These are phyloP conservation scores for Thalassiosira exigua DNA, from an alignment of 352 stramenopile genomes.

Conservation along the genomic window DNA sequence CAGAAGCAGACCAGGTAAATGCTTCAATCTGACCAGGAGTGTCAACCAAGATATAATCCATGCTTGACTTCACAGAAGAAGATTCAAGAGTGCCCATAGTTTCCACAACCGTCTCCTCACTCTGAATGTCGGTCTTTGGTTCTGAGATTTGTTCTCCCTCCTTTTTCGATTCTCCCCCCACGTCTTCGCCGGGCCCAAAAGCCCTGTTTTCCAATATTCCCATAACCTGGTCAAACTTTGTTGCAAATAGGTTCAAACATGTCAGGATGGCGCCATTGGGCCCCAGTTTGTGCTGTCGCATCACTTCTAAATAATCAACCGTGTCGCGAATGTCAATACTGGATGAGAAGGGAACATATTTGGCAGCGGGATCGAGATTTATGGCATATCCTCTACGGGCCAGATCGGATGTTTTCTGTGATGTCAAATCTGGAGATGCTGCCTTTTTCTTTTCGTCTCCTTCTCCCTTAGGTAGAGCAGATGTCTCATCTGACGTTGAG, in stretches of 20 bases:
- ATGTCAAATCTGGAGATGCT: no score
- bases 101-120: not conserved
- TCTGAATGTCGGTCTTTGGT: not conserved
- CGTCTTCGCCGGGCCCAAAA: conserved; percentile 25
- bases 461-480: no score
- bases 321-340: conserved; percentile 99
- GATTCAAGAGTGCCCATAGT: not conserved
- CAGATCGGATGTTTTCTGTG: no score
- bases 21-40: conserved; percentile 99
- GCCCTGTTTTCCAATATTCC: conserved; percentile 92
- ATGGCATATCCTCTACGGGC: conserved; percentile 92
- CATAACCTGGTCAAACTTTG: conserved; percentile 99
- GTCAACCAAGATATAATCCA: conserved; percentile 95
- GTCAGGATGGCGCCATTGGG: conserved; percentile 99
- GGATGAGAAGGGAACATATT: conserved; percentile 93
- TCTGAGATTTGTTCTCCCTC: not conserved
- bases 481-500: no score
- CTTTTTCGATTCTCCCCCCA: not conserved
- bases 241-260: conserved; percentile 98
- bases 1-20: conserved; percentile 99
- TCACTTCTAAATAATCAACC: conserved; percentile 99
- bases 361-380: conserved; percentile 98
- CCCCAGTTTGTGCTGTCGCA: conserved; percentile 96
- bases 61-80: not conserved
- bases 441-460: no score